Conservation (phyloP, 1,284 basidiomycete species). For the Melampsora larici-populina region DNA sequence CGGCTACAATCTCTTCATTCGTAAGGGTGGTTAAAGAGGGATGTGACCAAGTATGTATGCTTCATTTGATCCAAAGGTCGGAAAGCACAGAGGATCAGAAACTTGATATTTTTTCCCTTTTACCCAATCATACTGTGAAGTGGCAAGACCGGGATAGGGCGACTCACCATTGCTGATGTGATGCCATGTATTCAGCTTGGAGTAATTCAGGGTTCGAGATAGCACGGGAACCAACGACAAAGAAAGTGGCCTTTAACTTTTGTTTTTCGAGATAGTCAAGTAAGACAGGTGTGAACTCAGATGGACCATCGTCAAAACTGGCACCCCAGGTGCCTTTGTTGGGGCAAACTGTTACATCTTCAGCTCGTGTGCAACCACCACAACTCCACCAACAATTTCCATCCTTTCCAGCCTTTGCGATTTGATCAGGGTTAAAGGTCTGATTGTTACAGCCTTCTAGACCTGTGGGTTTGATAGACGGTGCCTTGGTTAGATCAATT, state of each 20-base stretch:
- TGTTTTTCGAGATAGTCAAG: conserved; percentile 68
- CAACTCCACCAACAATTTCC: conserved; percentile 83
- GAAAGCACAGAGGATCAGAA: conserved; percentile 23
- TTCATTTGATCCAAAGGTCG: conserved; percentile 27
- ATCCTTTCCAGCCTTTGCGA: conserved; percentile 64
- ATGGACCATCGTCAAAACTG: conserved; percentile 62
- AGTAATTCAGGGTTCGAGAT: conserved; percentile 74
- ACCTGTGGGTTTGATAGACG: conserved; percentile 58
- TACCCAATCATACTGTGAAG: not conserved
- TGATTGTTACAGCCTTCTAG: conserved; percentile 67
- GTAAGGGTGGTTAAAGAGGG: conserved; percentile 69
- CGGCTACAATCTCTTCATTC: conserved; percentile 83
- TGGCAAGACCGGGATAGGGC: conserved; percentile 55
- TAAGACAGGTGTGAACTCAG: conserved; percentile 70
- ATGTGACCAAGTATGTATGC: conserved; percentile 59
- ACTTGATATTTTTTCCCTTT: conserved; percentile 46
- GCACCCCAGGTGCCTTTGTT: conserved; percentile 68
- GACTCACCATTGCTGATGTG: conserved; percentile 50
- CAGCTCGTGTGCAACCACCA: conserved; percentile 68
- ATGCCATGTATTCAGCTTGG: conserved; percentile 73
- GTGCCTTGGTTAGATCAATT: conserved; percentile 65
- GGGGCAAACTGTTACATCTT: conserved; percentile 73
- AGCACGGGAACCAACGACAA: conserved; percentile 84
- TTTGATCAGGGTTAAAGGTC: conserved; percentile 60
- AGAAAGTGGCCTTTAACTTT: conserved; percentile 77